A percentile compares a stretch with the other conserved stretches of the same genome.
These are phyloP conservation scores for Filobasidium wieringae DNA, from an alignment of 768 basidiomycete species.

Conservation along the genomic window DNA sequence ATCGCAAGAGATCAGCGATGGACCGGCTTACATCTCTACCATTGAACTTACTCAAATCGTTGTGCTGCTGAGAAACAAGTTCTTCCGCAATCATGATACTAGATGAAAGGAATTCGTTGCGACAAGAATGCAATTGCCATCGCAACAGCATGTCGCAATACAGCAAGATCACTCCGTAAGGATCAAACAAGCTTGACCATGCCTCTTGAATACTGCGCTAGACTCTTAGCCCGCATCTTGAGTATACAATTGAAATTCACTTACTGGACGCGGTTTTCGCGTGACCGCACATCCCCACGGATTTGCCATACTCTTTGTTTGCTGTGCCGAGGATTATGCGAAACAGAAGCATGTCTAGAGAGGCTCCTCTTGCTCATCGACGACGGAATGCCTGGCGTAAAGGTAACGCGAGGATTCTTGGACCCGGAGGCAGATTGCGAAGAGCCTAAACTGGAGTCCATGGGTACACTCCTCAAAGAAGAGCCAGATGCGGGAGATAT, in stretches of 20 bases:
- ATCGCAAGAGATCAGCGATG: conserved; percentile 7
- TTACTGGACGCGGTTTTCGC: too few species aligned
- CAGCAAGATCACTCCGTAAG: neutral
- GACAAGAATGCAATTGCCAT: conserved; percentile 16
- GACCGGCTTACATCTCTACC: neutral
- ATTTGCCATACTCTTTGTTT: too few species aligned
- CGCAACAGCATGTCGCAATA: conserved; percentile 34
- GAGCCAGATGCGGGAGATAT: neutral
- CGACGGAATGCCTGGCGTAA: neutral
- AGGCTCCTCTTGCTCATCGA: neutral
- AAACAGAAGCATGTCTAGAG: neutral
- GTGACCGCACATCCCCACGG: too few species aligned
- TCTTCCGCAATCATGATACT: conserved; percentile 14
- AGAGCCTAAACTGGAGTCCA: neutral
- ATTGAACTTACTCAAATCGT: neutral
- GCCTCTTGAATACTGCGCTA: conserved; percentile 14
- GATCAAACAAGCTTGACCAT: conserved; percentile 14
- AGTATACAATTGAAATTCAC: neutral
- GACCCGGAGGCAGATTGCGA: neutral
- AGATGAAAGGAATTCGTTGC: conserved; percentile 17
- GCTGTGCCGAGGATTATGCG: too few species aligned
- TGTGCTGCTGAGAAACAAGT: neutral
- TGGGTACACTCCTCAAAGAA: neutral
- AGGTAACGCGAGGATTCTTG: neutral
- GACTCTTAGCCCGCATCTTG: conserved; percentile 12